Evolutionary conservation across 2,329 filamentous ascomycete species (phyloP), one percentile per base, ranked within the genome.

Genomic region (Aspergillus fumigatiaffinis): DNA sequence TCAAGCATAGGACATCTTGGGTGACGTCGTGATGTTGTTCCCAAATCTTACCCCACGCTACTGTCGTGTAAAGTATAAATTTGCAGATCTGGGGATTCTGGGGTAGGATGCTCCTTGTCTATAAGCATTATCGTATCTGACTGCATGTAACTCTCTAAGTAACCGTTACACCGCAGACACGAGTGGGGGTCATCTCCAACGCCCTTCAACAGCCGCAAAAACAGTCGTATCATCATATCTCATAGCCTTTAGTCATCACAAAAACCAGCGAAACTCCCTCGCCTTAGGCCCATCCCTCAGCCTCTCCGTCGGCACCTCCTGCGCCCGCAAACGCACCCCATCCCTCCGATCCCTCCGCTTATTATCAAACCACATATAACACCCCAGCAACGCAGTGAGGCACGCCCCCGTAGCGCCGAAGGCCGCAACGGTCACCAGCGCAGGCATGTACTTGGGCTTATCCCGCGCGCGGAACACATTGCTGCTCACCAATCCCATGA

Each of bases 401-500:
- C 83, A 58, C 25, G 81, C 79, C 0, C 87, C 87, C 0, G 74
- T 74, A 0, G 80, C 87, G 0, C 87, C 87, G 46, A 75, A 75
- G 1, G 66, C 68, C 0, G 64, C 67, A 2, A 75, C 87, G 0
- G 86, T 88, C 41, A 84, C 81, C 46, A 89, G 71, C 0, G 87
- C 87, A 0, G 87, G 86, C 54, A 83, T 77, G 66, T 90, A 90
- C 64, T 87, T 84, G 0, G 87, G 88, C 9, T 80, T 81, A 66
- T 89, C 85, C 63, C 86, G 73, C 42, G 79, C 76, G 17, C 81
- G 78, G 73, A 90, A 90, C 57, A 89, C 86, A 64, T 91, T 90
- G 60, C 82, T 84, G 28, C 80, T 80, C 0, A 91, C 85, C 0
- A 91, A 76, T 3, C 88, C 88, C 87, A 92, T 92, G 38, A 91